A percentile compares a stretch with the other conserved stretches of the same genome.
phyloP scores from a whole-genome alignment of 2,329 filamentous ascomycete genomes.

The Fusarium phyllophilum region DNA sequence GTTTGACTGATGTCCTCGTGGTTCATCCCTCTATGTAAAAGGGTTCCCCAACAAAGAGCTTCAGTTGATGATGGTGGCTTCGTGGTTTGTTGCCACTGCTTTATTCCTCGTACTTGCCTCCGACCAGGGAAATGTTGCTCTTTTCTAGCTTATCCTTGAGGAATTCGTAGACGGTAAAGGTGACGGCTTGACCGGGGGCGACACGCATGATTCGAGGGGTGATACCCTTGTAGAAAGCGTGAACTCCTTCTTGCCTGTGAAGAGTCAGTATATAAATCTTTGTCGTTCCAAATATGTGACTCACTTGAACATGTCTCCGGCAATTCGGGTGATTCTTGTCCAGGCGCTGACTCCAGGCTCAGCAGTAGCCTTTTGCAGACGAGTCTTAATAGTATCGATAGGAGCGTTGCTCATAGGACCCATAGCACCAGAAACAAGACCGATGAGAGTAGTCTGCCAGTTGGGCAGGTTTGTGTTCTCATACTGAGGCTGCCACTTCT shows the following conservation, averaged over 20 bases:
- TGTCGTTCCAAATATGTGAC: constrained; percentile 37
- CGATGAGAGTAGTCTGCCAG: constrained; percentile 92
- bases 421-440: constrained; percentile 91
- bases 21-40: background rate
- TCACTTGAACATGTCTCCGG: constrained; percentile 83
- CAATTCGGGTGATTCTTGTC: constrained; percentile 80
- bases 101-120: constrained; percentile 75
- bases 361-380: constrained; percentile 89
- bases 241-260: constrained; percentile 83
- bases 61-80: background rate
- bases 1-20: background rate
- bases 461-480: constrained; percentile 74
- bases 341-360: constrained; percentile 83
- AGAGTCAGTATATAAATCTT: constrained; percentile 6
- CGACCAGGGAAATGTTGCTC: constrained; percentile 68
- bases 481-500: constrained; percentile 77
- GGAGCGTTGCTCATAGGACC: constrained; percentile 96
- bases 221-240: constrained; percentile 99
- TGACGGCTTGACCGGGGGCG: constrained; percentile 89
- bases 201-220: constrained; percentile 98
- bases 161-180: constrained; percentile 81
- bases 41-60: background rate
- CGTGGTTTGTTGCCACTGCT: background rate
- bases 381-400: constrained; percentile 98
- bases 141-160: constrained; percentile 78